These are phyloP conservation scores for Phenoliferia sp. DNA, from an alignment of 1,284 basidiomycete species.

Conservation along the genomic window DNA sequence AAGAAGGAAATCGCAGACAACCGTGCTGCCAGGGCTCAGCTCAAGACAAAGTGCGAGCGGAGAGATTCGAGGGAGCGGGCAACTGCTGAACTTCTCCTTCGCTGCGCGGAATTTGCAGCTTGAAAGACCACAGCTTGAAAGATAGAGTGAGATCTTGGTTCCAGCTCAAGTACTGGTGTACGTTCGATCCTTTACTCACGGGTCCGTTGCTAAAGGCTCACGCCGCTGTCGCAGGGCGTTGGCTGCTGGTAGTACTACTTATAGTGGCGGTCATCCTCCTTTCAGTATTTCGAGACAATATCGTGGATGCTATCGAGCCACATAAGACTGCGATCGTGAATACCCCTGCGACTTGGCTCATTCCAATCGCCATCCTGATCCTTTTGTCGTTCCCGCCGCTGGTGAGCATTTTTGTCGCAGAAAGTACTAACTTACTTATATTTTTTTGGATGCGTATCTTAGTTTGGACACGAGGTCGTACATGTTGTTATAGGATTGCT, in stretches of 20 bases:
- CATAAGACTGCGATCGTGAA: background rate
- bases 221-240: no score
- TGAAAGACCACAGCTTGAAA: background rate
- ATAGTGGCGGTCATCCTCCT: background rate
- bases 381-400: background rate
- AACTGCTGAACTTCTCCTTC: no score
- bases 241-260: background rate
- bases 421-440: background rate
- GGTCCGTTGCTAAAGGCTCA: no score
- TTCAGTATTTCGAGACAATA: background rate
- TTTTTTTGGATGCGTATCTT: no score
- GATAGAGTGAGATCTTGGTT: background rate
- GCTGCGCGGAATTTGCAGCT: no score
- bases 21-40: background rate
- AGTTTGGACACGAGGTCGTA: background rate
- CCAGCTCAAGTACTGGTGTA: background rate
- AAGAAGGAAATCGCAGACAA: background rate
- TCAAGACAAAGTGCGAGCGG: background rate
- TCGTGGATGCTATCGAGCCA: background rate
- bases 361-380: background rate
- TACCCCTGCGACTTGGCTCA: background rate
- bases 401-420: background rate
- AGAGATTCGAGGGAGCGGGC: no score
- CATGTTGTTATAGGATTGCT: background rate
- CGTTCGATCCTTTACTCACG: background rate